Evolutionary conservation across 768 basidiomycete genomes (phyloP).

Genomic region (Mycena kentingensis): DNA sequence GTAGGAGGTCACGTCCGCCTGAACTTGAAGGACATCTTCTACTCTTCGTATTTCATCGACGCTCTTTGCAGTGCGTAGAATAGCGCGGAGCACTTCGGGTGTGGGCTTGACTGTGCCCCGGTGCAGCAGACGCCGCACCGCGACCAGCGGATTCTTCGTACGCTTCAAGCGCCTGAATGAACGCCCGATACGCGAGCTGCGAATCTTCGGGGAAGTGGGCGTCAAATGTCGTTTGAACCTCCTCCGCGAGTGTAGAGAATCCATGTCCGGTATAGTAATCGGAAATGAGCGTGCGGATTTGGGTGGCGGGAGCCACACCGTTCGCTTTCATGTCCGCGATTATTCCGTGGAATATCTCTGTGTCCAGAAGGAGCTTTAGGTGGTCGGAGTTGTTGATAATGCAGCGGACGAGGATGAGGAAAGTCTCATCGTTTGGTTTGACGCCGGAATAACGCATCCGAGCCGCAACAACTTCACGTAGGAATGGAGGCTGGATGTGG

Average conservation of each 20-base stretch:
- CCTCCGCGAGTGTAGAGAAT: constrained; percentile 35
- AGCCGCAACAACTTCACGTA: constrained; percentile 39
- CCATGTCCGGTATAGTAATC: constrained; percentile 46
- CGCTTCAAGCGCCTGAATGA: no score
- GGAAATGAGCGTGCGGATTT: constrained; percentile 43
- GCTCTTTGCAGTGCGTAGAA: constrained; percentile 45
- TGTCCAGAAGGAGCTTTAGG: constrained; percentile 32
- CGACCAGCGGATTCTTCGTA: constrained; percentile 21
- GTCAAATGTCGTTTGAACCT: constrained; percentile 42
- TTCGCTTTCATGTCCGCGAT: constrained; percentile 50
- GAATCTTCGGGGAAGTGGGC: constrained; percentile 26
- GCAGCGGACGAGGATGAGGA: constrained; percentile 50
- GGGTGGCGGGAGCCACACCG: constrained; percentile 46
- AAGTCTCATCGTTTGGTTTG: constrained; percentile 47
- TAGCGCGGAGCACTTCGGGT: constrained; percentile 37
- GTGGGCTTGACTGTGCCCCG: constrained; percentile 31
- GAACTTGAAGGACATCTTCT: constrained; percentile 42
- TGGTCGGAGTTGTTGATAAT: constrained; percentile 34
- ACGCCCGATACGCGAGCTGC: no score
- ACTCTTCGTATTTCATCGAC: constrained; percentile 45
- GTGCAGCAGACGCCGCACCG: constrained; percentile 26
- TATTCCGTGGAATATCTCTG: constrained; percentile 40
- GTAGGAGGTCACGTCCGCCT: constrained; percentile 51
- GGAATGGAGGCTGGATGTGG: constrained; percentile 33
- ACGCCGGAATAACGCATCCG: constrained; percentile 32